Conservation (phyloP, 2,329 filamentous ascomycete genomes). For the Aureobasidium namibiae region DNA sequence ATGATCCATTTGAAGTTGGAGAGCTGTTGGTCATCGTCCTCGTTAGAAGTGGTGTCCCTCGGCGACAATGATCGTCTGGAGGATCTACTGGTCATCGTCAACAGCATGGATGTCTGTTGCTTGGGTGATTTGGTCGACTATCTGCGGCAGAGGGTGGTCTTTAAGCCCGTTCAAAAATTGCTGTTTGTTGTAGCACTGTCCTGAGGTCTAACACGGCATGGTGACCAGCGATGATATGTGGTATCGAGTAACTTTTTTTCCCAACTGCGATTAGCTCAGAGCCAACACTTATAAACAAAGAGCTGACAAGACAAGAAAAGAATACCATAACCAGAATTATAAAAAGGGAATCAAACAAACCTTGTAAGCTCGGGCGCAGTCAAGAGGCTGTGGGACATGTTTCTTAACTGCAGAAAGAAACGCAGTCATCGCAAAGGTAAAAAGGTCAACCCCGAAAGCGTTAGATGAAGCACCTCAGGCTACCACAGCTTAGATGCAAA, state of each 20-base stretch:
- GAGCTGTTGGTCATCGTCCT: background rate
- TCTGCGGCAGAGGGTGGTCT: background rate
- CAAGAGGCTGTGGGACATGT: background rate
- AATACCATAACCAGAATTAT: background rate
- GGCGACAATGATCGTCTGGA: background rate
- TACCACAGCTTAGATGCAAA: background rate
- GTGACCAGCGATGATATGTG: background rate
- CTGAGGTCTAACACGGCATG: background rate
- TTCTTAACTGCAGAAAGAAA: background rate
- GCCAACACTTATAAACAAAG: background rate
- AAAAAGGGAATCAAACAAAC: background rate
- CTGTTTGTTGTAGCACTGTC: background rate
- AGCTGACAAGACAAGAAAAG: too few species aligned
- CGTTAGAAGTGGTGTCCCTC: background rate
- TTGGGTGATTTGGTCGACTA: background rate
- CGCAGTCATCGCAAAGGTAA: background rate
- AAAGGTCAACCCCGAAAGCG: slow-evolving; percentile 1
- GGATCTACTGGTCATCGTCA: background rate
- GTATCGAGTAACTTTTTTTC: background rate
- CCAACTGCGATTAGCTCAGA: background rate
- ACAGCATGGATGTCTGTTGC: background rate
- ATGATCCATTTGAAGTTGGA: slow-evolving; percentile 20
- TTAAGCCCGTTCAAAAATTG: background rate
- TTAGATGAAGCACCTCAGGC: slow-evolving; percentile 9
- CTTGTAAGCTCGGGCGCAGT: background rate